Evolutionary conservation across 169 alveolate species (phyloP).

Genomic region (Plasmodium coatneyi): DNA sequence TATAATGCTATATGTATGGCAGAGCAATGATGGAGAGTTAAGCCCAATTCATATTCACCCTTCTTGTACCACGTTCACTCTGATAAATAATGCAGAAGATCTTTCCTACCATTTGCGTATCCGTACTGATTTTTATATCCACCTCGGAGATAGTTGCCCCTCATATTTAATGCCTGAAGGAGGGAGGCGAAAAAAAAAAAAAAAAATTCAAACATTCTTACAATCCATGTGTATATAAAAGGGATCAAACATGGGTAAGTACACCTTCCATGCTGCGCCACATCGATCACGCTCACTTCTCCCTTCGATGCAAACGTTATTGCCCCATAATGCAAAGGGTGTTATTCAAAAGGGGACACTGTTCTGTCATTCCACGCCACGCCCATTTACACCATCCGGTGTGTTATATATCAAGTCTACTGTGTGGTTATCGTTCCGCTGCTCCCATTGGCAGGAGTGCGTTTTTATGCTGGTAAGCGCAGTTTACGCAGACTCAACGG

Average conservation of each 20-base stretch:
- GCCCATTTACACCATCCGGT: neutral
- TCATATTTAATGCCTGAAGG: slow-evolving; percentile 49
- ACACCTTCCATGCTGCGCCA: neutral
- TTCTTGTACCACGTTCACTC: neutral
- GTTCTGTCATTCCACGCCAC: neutral
- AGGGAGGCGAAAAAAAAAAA: neutral
- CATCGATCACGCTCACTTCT: neutral
- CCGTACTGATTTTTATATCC: slow-evolving; percentile 58
- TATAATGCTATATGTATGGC: neutral
- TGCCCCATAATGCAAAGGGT: neutral
- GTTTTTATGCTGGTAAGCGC: neutral
- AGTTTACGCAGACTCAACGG: neutral
- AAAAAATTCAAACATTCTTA: neutral
- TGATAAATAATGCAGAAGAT: neutral
- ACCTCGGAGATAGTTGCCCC: slow-evolving; percentile 68
- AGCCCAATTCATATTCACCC: neutral
- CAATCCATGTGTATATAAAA: neutral
- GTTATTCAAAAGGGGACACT: neutral
- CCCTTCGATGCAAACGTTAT: neutral
- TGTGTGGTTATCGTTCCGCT: neutral
- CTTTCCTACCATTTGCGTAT: slow-evolving; percentile 66
- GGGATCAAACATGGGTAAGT: neutral
- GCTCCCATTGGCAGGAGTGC: neutral
- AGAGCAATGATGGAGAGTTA: neutral
- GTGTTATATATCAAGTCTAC: neutral